Conservation (phyloP, 1,284 basidiomycete genomes). For the Cryptococcus floricola region DNA sequence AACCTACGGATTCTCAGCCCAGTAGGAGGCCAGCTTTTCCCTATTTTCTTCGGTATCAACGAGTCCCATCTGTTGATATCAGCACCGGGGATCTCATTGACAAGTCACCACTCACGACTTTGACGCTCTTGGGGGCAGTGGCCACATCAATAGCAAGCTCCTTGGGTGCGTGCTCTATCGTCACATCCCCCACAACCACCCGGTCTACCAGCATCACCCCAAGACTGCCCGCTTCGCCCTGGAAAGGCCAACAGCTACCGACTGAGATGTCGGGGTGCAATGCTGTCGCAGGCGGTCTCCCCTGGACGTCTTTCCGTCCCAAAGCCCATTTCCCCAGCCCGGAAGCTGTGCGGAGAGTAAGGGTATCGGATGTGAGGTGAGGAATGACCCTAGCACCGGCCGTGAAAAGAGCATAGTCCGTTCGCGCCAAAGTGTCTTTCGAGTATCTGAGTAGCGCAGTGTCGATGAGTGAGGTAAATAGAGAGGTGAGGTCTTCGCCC, state of each 20-base stretch:
- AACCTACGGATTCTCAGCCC: conserved; percentile 17
- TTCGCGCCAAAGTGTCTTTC: conserved; percentile 71
- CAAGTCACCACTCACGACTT: conserved; percentile 49
- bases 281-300: conserved; percentile 75
- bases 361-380: conserved; percentile 70
- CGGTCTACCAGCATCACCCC: conserved; percentile 72
- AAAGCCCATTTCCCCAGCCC: conserved; percentile 20
- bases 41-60: conserved; percentile 71
- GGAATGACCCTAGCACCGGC: conserved; percentile 78
- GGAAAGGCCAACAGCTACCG: conserved; percentile 92
- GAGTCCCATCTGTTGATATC: conserved; percentile 62
- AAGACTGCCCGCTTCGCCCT: conserved; percentile 69
- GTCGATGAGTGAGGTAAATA: conserved; percentile 72
- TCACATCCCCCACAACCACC: conserved; percentile 68
- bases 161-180: conserved; percentile 79
- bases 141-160: conserved; percentile 73
- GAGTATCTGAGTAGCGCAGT: conserved; percentile 59
- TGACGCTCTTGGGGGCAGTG: conserved; percentile 78
- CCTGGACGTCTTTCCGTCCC: conserved; percentile 55
- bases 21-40: conserved; percentile 53
- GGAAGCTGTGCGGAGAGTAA: conserved; percentile 58
- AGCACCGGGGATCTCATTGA: neutral
- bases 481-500: conserved; percentile 67
- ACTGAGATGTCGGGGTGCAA: conserved; percentile 68
- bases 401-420: conserved; percentile 82